These are phyloP conservation scores for Chlorencoelia australis DNA, from an alignment of 2,329 filamentous ascomycete genomes.

Conservation along the genomic window DNA sequence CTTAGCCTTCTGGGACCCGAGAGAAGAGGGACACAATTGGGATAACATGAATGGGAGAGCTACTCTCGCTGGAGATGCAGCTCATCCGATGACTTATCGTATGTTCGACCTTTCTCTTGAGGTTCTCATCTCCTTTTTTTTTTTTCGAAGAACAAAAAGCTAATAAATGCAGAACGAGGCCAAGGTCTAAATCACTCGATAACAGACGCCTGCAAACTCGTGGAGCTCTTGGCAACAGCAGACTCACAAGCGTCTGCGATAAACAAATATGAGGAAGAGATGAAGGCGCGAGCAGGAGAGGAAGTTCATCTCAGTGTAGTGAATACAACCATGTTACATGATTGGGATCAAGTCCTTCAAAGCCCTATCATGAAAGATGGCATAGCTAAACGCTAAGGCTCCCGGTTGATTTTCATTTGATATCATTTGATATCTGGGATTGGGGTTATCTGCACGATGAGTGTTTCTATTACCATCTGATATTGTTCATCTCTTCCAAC, in stretches of 20 bases:
- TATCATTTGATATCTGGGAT: too few species aligned
- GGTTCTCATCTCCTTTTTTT: neutral
- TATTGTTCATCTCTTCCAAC: too few species aligned
- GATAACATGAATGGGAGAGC: constrained; percentile 25
- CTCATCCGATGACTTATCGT: constrained; percentile 30
- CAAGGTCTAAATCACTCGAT: constrained; percentile 40
- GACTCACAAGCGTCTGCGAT: constrained; percentile 27
- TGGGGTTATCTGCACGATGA: too few species aligned
- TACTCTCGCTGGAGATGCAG: constrained; percentile 28
- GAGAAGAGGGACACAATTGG: constrained; percentile 24
- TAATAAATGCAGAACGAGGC: constrained; percentile 33
- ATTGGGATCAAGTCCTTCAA: constrained; percentile 28
- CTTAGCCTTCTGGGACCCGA: constrained; percentile 27
- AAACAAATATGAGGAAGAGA: constrained; percentile 33
- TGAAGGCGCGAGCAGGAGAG: constrained; percentile 34
- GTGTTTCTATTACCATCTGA: too few species aligned
- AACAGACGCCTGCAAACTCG: constrained; percentile 33
- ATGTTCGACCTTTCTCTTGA: constrained; percentile 9
- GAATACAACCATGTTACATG: constrained; percentile 37
- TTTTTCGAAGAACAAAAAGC: neutral
- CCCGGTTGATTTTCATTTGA: too few species aligned
- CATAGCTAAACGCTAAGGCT: too few species aligned
- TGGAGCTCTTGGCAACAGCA: constrained; percentile 11
- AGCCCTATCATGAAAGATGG: constrained; percentile 22
- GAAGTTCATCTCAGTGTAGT: constrained; percentile 34